Evolutionary conservation across 1,139 yeast species (phyloP).

Genomic region (Candida labiduridarum): DNA sequence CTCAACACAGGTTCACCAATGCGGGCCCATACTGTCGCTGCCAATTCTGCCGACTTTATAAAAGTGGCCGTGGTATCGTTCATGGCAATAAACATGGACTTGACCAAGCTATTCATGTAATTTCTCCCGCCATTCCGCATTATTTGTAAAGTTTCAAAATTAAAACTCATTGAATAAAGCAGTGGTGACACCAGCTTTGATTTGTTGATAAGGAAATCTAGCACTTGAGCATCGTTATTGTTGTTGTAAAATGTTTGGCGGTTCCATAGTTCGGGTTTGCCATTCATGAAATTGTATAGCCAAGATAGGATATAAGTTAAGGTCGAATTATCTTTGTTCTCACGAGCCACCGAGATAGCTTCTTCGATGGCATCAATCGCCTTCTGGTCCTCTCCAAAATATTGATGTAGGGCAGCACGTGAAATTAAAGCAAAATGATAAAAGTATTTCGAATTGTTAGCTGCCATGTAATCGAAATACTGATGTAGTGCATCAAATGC

Average conservation of each 20-base stretch:
- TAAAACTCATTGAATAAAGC: conserved; percentile 61
- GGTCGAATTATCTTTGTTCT: conserved; percentile 74
- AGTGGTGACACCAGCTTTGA: conserved; percentile 54
- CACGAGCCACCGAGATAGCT: conserved; percentile 86
- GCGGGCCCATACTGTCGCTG: conserved; percentile 53
- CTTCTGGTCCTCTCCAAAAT: conserved; percentile 71
- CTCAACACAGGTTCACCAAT: conserved; percentile 51
- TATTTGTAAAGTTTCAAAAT: conserved; percentile 57
- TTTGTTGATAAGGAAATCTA: conserved; percentile 62
- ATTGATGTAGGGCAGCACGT: conserved; percentile 75
- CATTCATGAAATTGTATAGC: conserved; percentile 71
- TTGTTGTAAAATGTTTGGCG: conserved; percentile 43
- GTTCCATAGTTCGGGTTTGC: conserved; percentile 61
- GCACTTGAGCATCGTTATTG: conserved; percentile 56
- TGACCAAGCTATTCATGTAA: conserved; percentile 55
- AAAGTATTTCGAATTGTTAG: conserved; percentile 62
- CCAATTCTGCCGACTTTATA: conserved; percentile 48
- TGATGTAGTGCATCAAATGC: conserved; percentile 76
- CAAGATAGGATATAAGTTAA: conserved; percentile 78
- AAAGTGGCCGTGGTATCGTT: conserved; percentile 42
- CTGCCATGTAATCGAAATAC: conserved; percentile 85
- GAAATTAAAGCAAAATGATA: conserved; percentile 85
- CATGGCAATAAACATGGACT: conserved; percentile 56
- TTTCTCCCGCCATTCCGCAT: conserved; percentile 51
- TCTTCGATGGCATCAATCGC: conserved; percentile 84